Conservation (phyloP, 352 stramenopile species). For the Globisporangium radiosum region DNA sequence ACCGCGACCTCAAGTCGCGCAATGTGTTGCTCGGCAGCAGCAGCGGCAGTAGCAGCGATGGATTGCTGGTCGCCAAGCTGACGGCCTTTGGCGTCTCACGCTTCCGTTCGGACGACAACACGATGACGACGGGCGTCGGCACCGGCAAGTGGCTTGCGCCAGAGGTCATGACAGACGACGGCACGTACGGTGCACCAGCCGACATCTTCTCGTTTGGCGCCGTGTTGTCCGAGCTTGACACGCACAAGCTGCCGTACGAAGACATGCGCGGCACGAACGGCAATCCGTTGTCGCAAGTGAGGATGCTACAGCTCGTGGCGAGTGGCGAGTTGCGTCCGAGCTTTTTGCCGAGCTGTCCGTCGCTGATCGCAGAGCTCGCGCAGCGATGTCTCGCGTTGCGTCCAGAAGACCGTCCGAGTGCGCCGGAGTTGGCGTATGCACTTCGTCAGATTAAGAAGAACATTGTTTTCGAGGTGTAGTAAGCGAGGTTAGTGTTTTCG, state of each 20-base stretch:
- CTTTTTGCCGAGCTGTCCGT: neutral
- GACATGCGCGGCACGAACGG: conserved; percentile 27
- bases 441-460: conserved; percentile 1
- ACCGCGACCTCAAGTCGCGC: conserved; percentile 79
- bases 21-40: conserved; percentile 49
- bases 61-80: conserved; percentile 35
- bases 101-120: too few relatives aligned
- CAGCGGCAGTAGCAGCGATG: too few relatives aligned
- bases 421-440: neutral
- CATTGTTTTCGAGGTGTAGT: too few relatives aligned
- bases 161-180: conserved; percentile 40
- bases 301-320: conserved; percentile 36
- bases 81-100: neutral
- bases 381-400: neutral
- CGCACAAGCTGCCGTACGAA: conserved; percentile 42
- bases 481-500: too few relatives aligned
- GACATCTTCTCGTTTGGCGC: conserved; percentile 62
- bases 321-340: neutral
- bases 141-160: conserved; percentile 36
- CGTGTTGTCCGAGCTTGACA: conserved; percentile 51
- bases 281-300: conserved; percentile 24
- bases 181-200: conserved; percentile 34
- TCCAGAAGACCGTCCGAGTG: neutral
- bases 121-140: too few relatives aligned
- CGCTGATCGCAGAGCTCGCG: neutral